These are phyloP conservation scores for Amphichorda felina DNA, from an alignment of 2,329 filamentous ascomycete species.

Conservation along the genomic window DNA sequence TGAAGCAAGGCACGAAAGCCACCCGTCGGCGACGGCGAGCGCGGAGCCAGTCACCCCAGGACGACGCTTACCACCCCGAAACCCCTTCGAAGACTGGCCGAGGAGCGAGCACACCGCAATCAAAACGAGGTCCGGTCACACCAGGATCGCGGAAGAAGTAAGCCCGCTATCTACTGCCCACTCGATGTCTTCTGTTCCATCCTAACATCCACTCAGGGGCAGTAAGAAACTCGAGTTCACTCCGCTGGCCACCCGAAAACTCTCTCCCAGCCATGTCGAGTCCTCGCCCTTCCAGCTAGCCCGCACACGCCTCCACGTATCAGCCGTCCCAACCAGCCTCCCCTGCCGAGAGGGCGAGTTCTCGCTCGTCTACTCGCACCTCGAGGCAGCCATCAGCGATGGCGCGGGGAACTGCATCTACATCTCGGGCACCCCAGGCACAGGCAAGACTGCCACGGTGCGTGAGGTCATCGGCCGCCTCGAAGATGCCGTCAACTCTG, in stretches of 20 bases:
- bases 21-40: constrained; percentile 27
- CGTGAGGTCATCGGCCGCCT: constrained; percentile 86
- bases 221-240: constrained; percentile 84
- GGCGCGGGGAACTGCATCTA: constrained; percentile 95
- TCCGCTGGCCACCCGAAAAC: constrained; percentile 75
- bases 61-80: constrained; percentile 20
- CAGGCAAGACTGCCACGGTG: constrained; percentile 94
- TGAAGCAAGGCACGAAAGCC: constrained; percentile 62
- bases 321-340: constrained; percentile 77
- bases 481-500: constrained; percentile 74
- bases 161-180: not conserved
- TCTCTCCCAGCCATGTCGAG: constrained; percentile 64
- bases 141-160: constrained; percentile 21
- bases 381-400: constrained; percentile 88
- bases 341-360: constrained; percentile 93
- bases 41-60: constrained; percentile 18
- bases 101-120: constrained; percentile 15
- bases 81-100: constrained; percentile 23
- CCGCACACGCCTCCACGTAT: constrained; percentile 80
- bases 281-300: constrained; percentile 88
- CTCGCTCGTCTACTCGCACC: constrained; percentile 79
- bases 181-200: not conserved
- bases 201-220: constrained; percentile 26
- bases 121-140: constrained; percentile 14
- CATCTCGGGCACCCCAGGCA: constrained; percentile 96